A percentile compares a stretch with the other conserved stretches of the same genome.
These are phyloP conservation scores for Sechiopsis laciniata DNA, from an alignment of 306 rosid species.

Conservation along the genomic window DNA sequence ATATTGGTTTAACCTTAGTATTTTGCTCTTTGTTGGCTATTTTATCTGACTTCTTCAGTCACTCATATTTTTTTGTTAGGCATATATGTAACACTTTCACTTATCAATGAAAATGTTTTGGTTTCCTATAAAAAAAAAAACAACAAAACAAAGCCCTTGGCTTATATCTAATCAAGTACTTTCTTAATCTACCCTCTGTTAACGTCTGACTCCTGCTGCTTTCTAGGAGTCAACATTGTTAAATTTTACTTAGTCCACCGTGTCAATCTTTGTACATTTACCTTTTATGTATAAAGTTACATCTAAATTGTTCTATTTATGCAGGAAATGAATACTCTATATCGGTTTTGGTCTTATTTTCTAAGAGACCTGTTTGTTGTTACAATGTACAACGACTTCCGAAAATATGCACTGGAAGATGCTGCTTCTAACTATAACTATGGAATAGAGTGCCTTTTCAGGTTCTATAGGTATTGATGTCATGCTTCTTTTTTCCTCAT, in stretches of 20 bases:
- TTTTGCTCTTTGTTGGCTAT: too few species aligned
- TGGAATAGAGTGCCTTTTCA: conserved; percentile 95
- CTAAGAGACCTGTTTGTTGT: conserved; percentile 67
- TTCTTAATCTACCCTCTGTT: background rate
- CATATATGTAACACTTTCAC: too few species aligned
- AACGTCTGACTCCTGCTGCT: background rate
- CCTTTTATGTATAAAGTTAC: too few species aligned
- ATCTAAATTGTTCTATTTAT: conserved; percentile 18
- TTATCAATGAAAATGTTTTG: too few species aligned
- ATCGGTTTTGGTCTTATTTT: conserved; percentile 86
- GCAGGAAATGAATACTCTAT: conserved; percentile 97
- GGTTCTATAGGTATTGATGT: conserved; percentile 71
- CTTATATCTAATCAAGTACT: conserved; percentile 11
- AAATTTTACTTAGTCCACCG: background rate
- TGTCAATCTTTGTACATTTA: too few species aligned
- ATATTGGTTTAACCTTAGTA: too few species aligned
- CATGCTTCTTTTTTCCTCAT: background rate
- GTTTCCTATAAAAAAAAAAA: too few species aligned
- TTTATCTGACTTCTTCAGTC: too few species aligned
- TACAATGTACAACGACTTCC: conserved; percentile 80
- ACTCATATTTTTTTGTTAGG: too few species aligned
- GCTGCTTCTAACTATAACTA: conserved; percentile 82
- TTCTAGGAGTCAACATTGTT: background rate
- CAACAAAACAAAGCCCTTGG: background rate
- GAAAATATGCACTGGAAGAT: conserved; percentile 78